Percentiles rank a stretch among this genome's conserved stretches.
Conservation (phyloP, 2,329 filamentous ascomycete genomes). For the Rhinocladiella mackenziei region DNA sequence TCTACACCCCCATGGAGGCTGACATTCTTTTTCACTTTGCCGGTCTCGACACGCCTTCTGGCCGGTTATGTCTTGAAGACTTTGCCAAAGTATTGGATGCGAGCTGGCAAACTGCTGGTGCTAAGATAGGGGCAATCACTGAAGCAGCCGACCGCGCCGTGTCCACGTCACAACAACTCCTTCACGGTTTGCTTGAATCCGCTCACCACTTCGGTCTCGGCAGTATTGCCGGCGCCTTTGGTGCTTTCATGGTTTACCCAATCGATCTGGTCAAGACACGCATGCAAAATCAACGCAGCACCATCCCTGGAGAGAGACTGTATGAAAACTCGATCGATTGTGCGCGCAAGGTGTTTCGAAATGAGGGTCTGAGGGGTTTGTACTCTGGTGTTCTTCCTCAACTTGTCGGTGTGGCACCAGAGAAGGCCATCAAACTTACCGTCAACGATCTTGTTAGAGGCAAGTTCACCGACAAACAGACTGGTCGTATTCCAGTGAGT, state of each 20-base stretch:
- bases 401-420: constrained; percentile 94
- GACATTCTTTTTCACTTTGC: constrained; percentile 99
- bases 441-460: constrained; percentile 90
- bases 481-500: constrained; percentile 64
- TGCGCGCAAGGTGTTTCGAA: constrained; percentile 84
- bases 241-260: constrained; percentile 98
- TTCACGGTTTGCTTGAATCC: constrained; percentile 68
- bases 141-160: constrained; percentile 50
- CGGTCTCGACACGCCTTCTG: constrained; percentile 82
- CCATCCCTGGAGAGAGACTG: constrained; percentile 74
- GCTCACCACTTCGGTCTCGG: constrained; percentile 87
- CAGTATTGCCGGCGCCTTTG: constrained; percentile 88
- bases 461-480: constrained; percentile 68
- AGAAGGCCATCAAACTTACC: constrained; percentile 98
- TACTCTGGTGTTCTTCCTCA: constrained; percentile 95
- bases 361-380: constrained; percentile 82
- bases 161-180: constrained; percentile 53
- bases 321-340: constrained; percentile 99
- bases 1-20: constrained; percentile 97
- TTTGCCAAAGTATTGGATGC: constrained; percentile 95
- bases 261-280: constrained; percentile 98
- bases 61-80: constrained; percentile 73
- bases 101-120: constrained; percentile 71
- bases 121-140: constrained; percentile 41
- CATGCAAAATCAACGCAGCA: constrained; percentile 91